A percentile compares a stretch with the other conserved stretches of the same genome.
Conservation (phyloP, 345 rosid species). For the Clarkia xantiana region DNA sequence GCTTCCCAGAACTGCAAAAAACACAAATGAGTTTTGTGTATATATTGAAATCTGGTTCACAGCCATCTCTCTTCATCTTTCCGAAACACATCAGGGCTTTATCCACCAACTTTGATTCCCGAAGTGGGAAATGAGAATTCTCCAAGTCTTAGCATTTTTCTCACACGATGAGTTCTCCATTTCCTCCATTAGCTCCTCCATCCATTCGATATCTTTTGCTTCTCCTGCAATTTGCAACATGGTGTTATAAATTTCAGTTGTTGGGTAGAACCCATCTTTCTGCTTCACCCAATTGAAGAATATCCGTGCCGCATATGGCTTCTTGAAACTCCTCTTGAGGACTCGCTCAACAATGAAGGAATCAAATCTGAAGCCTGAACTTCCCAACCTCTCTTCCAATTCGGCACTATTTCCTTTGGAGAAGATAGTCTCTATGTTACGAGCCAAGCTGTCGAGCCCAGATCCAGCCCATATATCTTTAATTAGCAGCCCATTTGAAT, state of each 20-base stretch:
- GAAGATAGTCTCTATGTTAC: slow-evolving; percentile 26
- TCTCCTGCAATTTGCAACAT: slow-evolving; percentile 55
- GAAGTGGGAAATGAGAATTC: slow-evolving; percentile 46
- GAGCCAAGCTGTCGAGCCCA: too few relatives aligned
- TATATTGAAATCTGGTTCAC: slow-evolving; percentile 33
- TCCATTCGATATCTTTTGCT: slow-evolving; percentile 27
- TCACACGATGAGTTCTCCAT: slow-evolving; percentile 44
- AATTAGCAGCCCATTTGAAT: too few relatives aligned
- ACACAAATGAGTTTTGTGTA: slow-evolving; percentile 33
- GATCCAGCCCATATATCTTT: too few relatives aligned
- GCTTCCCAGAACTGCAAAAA: slow-evolving; percentile 40
- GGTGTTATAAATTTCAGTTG: slow-evolving; percentile 39
- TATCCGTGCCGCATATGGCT: slow-evolving; percentile 58
- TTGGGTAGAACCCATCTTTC: slow-evolving; percentile 33
- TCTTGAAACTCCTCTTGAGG: slow-evolving; percentile 60
- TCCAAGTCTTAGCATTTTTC: slow-evolving; percentile 55
- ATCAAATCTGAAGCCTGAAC: slow-evolving; percentile 25
- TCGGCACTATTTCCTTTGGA: slow-evolving; percentile 19
- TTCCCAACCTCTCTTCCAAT: slow-evolving; percentile 56
- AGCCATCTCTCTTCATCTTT: slow-evolving; percentile 46
- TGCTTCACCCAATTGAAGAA: slow-evolving; percentile 60
- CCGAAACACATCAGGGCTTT: slow-evolving; percentile 44
- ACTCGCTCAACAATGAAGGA: slow-evolving; percentile 57
- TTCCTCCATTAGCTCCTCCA: slow-evolving; percentile 40
- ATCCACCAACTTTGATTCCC: slow-evolving; percentile 46